These are phyloP conservation scores for Papiliotrema fonsecae DNA, from an alignment of 1,284 basidiomycete species.

Conservation along the genomic window DNA sequence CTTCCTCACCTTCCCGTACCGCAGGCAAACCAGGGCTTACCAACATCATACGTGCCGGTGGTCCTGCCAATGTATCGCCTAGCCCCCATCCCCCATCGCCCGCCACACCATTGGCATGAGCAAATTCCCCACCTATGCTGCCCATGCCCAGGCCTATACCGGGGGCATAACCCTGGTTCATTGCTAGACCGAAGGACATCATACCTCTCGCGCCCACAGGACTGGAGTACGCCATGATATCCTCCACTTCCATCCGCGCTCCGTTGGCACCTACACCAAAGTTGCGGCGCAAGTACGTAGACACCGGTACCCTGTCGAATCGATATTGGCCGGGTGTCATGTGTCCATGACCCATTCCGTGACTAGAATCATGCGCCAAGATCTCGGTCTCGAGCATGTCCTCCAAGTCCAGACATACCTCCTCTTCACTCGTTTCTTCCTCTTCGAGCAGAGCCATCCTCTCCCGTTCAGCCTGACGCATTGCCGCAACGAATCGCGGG, in stretches of 20 bases:
- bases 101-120: no score
- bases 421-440: slow-evolving; percentile 22
- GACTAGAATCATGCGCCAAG: background rate
- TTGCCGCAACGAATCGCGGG: slow-evolving; percentile 38
- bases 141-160: background rate
- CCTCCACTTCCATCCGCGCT: background rate
- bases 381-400: slow-evolving; percentile 38
- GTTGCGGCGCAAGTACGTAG: slow-evolving; percentile 37
- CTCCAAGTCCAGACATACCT: slow-evolving; percentile 31
- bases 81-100: background rate
- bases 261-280: slow-evolving; percentile 14
- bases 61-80: slow-evolving; percentile 16
- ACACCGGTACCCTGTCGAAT: slow-evolving; percentile 42
- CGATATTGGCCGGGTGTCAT: slow-evolving; percentile 18
- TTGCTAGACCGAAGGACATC: background rate
- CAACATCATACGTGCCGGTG: slow-evolving; percentile 14
- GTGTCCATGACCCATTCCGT: background rate
- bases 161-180: background rate
- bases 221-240: background rate
- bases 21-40: slow-evolving; percentile 6
- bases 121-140: no score
- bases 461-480: slow-evolving; percentile 20
- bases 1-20: slow-evolving; percentile 1
- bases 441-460: slow-evolving; percentile 17
- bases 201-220: background rate